Evolutionary conservation across 2,329 filamentous ascomycete genomes (phyloP), one percentile per base, ranked within the genome.

Genomic region (Hymenoscyphus salicellus): DNA sequence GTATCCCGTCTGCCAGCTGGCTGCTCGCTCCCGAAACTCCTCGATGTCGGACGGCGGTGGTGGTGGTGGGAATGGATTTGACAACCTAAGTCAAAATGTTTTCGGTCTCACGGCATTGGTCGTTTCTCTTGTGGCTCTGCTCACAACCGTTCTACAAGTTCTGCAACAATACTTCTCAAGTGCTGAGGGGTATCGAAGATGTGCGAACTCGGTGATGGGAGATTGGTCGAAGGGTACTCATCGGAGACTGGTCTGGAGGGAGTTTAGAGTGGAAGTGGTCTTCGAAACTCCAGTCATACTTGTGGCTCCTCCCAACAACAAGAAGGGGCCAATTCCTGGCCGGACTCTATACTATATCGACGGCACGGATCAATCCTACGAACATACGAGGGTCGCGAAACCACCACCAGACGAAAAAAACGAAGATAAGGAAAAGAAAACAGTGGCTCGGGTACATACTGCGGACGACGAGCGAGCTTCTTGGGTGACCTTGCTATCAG

Each of bases 401-500:
- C 70, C 14, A 10, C 49, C 7, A 58, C n/a, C n/a, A n/a, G n/a
- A n/a, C n/a, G n/a, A n/a, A n/a, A n/a, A n/a, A n/a, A n/a, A n/a
- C n/a, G n/a, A n/a, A n/a, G n/a, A n/a, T n/a, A n/a, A n/a, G n/a
- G n/a, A n/a, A n/a, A n/a, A n/a, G n/a, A n/a, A 70, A 49, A 46
- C 69, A 2, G 63, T 56, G 17, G 57, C 64, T 36, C 65, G 70
- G 23, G 77, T 86, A 0, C 82, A 84, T 66, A 86, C 84, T 1
- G 82, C 83, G 5, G 82, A 86, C 68, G 84, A 84, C 62, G 84
- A 86, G 70, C 75, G 79, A n/a, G 82, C 82, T 2, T 84, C 83
- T 0, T 86, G 84, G 84, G 77, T 83, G 3, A 77, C 78, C 6
- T 73, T 86, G 11, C 76, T 86, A n/a, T 79, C 78, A 3, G 78